Base-by-base conservation (phyloP, 345 rosid species). In the Punica granatum region DNA sequence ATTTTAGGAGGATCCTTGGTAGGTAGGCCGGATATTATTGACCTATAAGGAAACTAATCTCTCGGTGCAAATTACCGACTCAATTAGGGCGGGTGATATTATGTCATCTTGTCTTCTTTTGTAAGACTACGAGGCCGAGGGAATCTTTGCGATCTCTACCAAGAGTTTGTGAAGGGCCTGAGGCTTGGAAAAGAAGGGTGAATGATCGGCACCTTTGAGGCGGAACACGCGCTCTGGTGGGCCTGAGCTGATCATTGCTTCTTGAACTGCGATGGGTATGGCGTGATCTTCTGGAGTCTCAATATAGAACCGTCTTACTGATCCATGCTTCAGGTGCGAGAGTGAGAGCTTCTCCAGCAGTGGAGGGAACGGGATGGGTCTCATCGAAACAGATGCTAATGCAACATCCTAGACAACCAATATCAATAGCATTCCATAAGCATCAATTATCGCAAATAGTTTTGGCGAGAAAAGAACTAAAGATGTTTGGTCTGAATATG, bases 101-200 rank as follows among this genome's bases (percentile, higher is more conserved):
- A 7, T n/a, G 48, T 18, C 23, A n/a, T n/a, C 42, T 37, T 7
- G 11, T 37, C n/a, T n/a, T n/a, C n/a, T n/a, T n/a, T n/a, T 44
- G 21, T 44, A 14, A 56, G 61, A 18, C 61, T 56, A 56, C 1
- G 61, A 28, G 34, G 59, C 59, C 5, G 77, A 59, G 70, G 84
- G 79, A 56, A 74, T 68, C 74, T 72, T 84, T n/a, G 93, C 80
- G 41, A 95, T 92, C 84, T 95, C 98, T 68, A 89, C 86, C 72
- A 92, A 67, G 75, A 86, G 41, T 79, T 86, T 91, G 77, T 94
- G 99, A 44, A 94, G 81, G 65, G 92, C 89, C 79, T 91, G 99
- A 77, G 99, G 99, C 82, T 89, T 94, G n/a, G 98, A 94, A 83
- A 94, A 94, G 80, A 94, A 94, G 13, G 99, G 98, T 13, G 99